These are phyloP conservation scores for Aspergillus awamori DNA, from an alignment of 2,329 filamentous ascomycete genomes.

Conservation along the genomic window DNA sequence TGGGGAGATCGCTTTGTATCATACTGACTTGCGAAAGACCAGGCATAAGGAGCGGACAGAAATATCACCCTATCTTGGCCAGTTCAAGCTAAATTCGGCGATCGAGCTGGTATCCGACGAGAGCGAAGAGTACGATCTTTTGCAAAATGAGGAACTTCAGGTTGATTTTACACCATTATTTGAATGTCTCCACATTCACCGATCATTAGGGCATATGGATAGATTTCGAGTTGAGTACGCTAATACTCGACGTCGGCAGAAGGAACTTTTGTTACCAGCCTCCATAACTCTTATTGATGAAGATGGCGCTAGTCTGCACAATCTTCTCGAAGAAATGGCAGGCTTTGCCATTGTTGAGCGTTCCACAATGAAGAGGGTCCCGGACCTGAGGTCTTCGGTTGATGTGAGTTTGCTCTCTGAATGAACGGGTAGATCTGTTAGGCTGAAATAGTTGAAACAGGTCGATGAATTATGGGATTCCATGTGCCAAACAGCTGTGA, in stretches of 20 bases:
- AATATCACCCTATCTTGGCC: conserved; percentile 70
- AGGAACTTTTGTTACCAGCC: conserved; percentile 80
- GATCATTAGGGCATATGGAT: conserved; percentile 88
- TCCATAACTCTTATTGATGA: conserved; percentile 78
- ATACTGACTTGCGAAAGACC: conserved; percentile 83
- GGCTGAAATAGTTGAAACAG: conserved; percentile 47
- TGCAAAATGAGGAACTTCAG: conserved; percentile 92
- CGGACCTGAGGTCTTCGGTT: conserved; percentile 76
- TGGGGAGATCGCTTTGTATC: conserved; percentile 94
- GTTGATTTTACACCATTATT: conserved; percentile 94
- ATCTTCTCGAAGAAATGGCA: conserved; percentile 86
- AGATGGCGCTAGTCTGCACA: conserved; percentile 84
- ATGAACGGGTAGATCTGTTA: neutral
- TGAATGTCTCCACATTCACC: conserved; percentile 94
- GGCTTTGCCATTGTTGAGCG: conserved; percentile 97
- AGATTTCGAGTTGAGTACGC: conserved; percentile 90
- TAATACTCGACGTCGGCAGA: conserved; percentile 86
- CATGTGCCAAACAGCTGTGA: conserved; percentile 87
- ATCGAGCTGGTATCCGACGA: conserved; percentile 96
- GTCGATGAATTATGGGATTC: conserved; percentile 99
- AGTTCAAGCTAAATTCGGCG: conserved; percentile 91
- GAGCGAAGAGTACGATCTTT: conserved; percentile 89
- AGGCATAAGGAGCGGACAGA: conserved; percentile 83
- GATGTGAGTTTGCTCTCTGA: conserved; percentile 61
- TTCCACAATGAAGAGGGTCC: conserved; percentile 83